Evolutionary conservation across 1,284 basidiomycete species (phyloP).

Genomic region (Leccinum cinnamomeum): DNA sequence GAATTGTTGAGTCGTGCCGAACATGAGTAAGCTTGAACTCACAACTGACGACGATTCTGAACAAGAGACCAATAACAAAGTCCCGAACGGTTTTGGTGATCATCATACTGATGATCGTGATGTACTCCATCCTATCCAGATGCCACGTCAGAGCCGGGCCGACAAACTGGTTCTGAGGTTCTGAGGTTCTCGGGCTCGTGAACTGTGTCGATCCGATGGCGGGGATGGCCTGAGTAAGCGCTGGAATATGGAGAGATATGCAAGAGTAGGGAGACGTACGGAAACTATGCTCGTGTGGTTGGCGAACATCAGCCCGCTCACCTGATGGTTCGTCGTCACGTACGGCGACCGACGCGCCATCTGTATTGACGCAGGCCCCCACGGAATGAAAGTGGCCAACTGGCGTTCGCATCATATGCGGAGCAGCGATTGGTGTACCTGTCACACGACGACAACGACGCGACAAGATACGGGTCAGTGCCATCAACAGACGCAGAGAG

Average conservation of each 20-base stretch:
- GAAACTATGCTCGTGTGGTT: constrained; percentile 98
- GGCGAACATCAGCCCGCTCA: constrained; percentile 97
- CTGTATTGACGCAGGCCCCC: constrained; percentile 99
- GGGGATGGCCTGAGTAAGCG: too few species aligned
- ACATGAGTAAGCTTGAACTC: too few species aligned
- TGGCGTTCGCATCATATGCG: constrained; percentile 91
- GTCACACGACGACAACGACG: neutral
- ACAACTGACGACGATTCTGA: too few species aligned
- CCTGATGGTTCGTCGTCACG: constrained; percentile 84
- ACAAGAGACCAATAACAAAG: too few species aligned
- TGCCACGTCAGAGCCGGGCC: too few species aligned
- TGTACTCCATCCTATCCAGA: too few species aligned
- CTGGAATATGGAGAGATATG: neutral
- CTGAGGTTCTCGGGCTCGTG: too few species aligned
- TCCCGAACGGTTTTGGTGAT: too few species aligned
- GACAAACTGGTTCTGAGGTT: too few species aligned
- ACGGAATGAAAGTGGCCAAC: constrained; percentile 97
- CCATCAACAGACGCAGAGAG: neutral
- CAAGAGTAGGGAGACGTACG: constrained; percentile 45
- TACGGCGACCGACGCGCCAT: constrained; percentile 93
- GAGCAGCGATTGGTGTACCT: constrained; percentile 94
- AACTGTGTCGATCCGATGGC: too few species aligned
- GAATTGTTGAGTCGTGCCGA: too few species aligned
- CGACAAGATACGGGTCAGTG: constrained; percentile 7
- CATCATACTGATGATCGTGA: too few species aligned